Conservation (phyloP, 345 rosid genomes). For the Lepidium aucheri region DNA sequence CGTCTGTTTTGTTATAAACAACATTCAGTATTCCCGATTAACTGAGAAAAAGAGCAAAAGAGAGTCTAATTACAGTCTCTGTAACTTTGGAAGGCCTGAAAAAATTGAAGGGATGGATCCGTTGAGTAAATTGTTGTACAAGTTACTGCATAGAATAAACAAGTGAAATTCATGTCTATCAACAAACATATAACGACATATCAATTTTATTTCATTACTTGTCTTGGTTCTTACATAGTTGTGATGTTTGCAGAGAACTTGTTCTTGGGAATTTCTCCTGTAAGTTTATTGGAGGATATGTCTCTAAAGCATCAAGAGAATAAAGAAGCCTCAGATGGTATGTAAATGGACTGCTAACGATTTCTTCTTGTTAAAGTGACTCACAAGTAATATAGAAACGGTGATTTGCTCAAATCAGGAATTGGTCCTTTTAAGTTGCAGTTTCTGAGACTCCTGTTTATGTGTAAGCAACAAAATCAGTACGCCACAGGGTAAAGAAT, state of each 20-base stretch:
- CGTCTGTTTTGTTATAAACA: background rate
- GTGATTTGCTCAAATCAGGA: conserved; percentile 41
- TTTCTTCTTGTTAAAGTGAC: conserved; percentile 8
- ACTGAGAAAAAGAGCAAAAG: background rate
- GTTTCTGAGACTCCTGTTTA: conserved; percentile 48
- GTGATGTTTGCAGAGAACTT: conserved; percentile 37
- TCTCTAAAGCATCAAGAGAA: conserved; percentile 30
- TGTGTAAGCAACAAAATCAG: background rate
- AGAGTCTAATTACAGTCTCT: conserved; percentile 38
- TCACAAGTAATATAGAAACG: conserved; percentile 35
- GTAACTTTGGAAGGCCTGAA: conserved; percentile 47
- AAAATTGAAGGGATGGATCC: conserved; percentile 50
- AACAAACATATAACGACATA: background rate
- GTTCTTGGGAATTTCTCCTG: conserved; percentile 40
- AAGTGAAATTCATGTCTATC: background rate
- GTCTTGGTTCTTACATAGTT: conserved; percentile 32
- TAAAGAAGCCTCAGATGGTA: background rate
- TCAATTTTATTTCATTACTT: background rate
- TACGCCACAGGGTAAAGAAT: background rate
- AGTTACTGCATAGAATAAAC: conserved; percentile 33
- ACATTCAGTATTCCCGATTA: background rate
- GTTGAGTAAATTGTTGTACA: conserved; percentile 41
- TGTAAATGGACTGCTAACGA: background rate
- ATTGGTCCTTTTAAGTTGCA: conserved; percentile 41
- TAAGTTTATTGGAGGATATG: conserved; percentile 38